Evolutionary conservation across 2,329 filamentous ascomycete species (phyloP), one percentile per base, ranked within the genome.

Genomic region (Aaosphaeria arxii): DNA sequence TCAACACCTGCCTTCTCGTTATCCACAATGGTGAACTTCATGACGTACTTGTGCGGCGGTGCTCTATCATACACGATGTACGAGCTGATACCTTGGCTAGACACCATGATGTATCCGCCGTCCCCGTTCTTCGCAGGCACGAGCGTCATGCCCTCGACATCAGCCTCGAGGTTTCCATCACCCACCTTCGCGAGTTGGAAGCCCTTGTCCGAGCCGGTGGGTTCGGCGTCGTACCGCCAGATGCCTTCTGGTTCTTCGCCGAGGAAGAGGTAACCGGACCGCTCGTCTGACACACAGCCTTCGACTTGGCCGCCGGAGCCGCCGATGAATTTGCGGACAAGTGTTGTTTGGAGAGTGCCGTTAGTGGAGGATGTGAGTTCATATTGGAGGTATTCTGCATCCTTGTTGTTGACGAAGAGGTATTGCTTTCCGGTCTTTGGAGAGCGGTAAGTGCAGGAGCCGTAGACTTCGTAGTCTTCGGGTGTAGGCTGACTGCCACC

Each of bases 401-500:
- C 71, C 52, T 81, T 81, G 44, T 75, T 74, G 53, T 81, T 81
- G 50, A 80, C 77, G 44, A 81, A 81, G 24, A 81, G 72, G 47
- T 79, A 80, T 36, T 79, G 74, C 53, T 75, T 78, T 28, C 70
- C 71, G 0, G 72, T 74, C 31, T 61, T 74, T 5, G 59, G 67
- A 1, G 79, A 81, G 11, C 62, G 74, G 59, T 80, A 81, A 29
- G 71, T 72, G 52, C 63, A 81, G 5, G 77, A 81, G 11, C 78
- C 78, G 56, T 81, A 80, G 39, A 79, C 74, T 1, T 69, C 64
- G 53, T 75, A 80, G 49, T 72, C 71, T 1, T 71, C 59, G 2
- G 74, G 70, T 0, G 74, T 73, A 0, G 74, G 66, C n/a, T 81
- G 78, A 5, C 58, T 60, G 11, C 77, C 77, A 1, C 77, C 77